Evolutionary conservation across 1,284 basidiomycete genomes (phyloP).

Genomic region (Volvariella volvacea): DNA sequence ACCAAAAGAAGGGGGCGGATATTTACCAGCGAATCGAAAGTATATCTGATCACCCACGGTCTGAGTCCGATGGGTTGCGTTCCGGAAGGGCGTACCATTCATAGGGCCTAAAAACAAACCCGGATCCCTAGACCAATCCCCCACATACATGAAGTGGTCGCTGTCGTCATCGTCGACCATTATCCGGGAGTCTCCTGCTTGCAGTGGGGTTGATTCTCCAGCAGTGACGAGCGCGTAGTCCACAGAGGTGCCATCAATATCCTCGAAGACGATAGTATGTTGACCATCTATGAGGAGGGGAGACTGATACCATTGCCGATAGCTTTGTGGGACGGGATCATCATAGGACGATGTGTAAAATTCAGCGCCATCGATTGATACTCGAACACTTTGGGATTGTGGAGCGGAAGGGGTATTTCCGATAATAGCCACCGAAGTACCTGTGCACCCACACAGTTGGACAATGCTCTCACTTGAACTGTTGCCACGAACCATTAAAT

Average conservation of each 20-base stretch:
- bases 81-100: too few relatives aligned
- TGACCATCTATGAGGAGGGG: slow-evolving; percentile 14
- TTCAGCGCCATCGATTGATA: slow-evolving; percentile 13
- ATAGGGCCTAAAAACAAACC: slow-evolving; percentile 13
- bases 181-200: slow-evolving; percentile 8
- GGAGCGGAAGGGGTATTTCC: too few relatives aligned
- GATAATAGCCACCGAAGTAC: too few relatives aligned
- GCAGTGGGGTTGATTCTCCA: slow-evolving; percentile 10
- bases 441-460: too few relatives aligned
- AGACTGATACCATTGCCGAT: slow-evolving; percentile 18
- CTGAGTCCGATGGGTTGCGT: too few relatives aligned
- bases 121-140: slow-evolving; percentile 10
- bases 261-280: slow-evolving; percentile 12
- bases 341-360: slow-evolving; percentile 11
- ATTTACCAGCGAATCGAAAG: too few relatives aligned
- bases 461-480: too few relatives aligned
- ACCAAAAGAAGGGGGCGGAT: too few relatives aligned
- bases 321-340: slow-evolving; percentile 16
- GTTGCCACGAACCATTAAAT: too few relatives aligned
- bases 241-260: slow-evolving; percentile 12
- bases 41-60: too few relatives aligned
- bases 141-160: slow-evolving; percentile 6
- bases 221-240: slow-evolving; percentile 15
- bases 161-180: slow-evolving; percentile 16
- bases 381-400: slow-evolving; percentile 11